These are phyloP conservation scores for Cyclotella cryptica DNA, from an alignment of 108 stramenopile species.

Conservation along the genomic window DNA sequence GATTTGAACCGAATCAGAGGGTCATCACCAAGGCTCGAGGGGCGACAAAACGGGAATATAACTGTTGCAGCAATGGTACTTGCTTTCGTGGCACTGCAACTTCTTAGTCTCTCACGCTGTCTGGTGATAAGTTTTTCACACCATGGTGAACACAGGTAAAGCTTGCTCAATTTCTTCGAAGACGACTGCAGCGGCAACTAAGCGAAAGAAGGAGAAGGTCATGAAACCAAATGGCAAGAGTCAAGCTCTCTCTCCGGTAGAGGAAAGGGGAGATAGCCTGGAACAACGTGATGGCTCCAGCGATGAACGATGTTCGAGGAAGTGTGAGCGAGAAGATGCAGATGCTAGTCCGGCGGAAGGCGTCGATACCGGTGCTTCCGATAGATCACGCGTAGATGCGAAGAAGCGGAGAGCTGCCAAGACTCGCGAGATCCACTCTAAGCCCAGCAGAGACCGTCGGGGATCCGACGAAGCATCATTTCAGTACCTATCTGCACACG, in stretches of 20 bases:
- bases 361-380: background rate
- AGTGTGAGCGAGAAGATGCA: constrained; percentile 1
- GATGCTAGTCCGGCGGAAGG: too few relatives aligned
- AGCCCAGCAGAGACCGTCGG: background rate
- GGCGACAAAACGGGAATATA: too few relatives aligned
- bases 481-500: background rate
- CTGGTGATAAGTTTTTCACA: too few relatives aligned
- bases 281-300: constrained; percentile 3
- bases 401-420: background rate
- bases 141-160: too few relatives aligned
- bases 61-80: too few relatives aligned
- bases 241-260: background rate
- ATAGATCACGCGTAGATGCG: background rate
- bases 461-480: background rate
- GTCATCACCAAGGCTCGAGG: background rate
- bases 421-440: background rate
- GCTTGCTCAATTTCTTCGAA: too few relatives aligned
- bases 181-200: too few relatives aligned
- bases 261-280: background rate
- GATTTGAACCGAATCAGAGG: background rate
- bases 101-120: too few relatives aligned
- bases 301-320: constrained; percentile 15
- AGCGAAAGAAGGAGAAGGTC: background rate
- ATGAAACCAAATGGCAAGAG: background rate
- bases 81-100: too few relatives aligned